Evolutionary conservation across 345 rosid species (phyloP).

Genomic region (Salix exigua): DNA sequence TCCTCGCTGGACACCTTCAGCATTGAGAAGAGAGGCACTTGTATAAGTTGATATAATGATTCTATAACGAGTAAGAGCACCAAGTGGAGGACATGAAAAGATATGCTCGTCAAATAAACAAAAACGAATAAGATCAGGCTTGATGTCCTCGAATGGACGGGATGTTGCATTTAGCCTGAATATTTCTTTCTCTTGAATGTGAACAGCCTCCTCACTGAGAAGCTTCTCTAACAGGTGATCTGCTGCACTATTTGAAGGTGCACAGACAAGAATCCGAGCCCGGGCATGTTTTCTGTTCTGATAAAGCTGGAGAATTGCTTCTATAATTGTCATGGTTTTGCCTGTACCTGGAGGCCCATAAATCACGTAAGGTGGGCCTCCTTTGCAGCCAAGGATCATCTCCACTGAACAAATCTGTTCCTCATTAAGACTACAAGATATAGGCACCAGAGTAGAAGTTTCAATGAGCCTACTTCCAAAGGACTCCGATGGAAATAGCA

Average conservation of each 20-base stretch:
- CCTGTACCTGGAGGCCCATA: slow-evolving; percentile 98
- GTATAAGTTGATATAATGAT: slow-evolving; percentile 76
- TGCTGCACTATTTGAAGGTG: slow-evolving; percentile 91
- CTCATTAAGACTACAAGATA: slow-evolving; percentile 57
- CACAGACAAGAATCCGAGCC: slow-evolving; percentile 72
- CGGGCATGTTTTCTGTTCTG: slow-evolving; percentile 34
- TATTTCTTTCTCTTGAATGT: slow-evolving; percentile 50
- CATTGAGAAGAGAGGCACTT: slow-evolving; percentile 73
- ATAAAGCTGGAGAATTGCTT: slow-evolving; percentile 75
- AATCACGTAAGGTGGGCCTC: slow-evolving; percentile 82
- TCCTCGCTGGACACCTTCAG: slow-evolving; percentile 70
- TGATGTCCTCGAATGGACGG: slow-evolving; percentile 63
- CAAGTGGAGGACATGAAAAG: slow-evolving; percentile 69
- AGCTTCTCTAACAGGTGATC: slow-evolving; percentile 74
- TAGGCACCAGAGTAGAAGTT: slow-evolving; percentile 49
- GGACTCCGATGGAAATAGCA: slow-evolving; percentile 61
- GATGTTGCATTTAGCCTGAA: slow-evolving; percentile 85
- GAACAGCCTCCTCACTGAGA: slow-evolving; percentile 41
- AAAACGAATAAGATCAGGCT: slow-evolving; percentile 54
- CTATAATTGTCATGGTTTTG: slow-evolving; percentile 81
- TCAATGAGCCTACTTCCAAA: slow-evolving; percentile 44
- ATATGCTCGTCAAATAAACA: slow-evolving; percentile 63
- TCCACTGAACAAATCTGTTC: slow-evolving; percentile 71
- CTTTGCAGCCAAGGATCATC: slow-evolving; percentile 76
- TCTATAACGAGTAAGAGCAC: slow-evolving; percentile 45